Base-by-base conservation (phyloP, 306 rosid species). In the Sechiopsis laciniata region DNA sequence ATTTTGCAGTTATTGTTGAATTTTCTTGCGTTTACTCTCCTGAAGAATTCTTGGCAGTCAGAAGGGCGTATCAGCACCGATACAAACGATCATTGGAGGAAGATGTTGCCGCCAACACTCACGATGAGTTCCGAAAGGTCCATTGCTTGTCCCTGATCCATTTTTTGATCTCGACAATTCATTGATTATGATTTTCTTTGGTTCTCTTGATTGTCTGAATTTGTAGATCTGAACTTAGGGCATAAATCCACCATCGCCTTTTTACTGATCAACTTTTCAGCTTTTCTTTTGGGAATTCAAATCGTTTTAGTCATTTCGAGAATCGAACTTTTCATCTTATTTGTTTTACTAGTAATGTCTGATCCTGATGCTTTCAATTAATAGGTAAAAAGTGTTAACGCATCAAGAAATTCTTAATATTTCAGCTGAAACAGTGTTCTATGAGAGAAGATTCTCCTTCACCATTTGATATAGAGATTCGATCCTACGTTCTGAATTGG, bases 1-100 rank as follows among this genome's bases (percentile, higher is more conserved):
- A 85, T 51, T 85, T 20, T 60, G 78, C 78, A 58, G 88, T 83
- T 3, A 56, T 92, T 20, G 86, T 87, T 42, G 97, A 92, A 76
- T 74, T 90, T 19, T 68, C 95, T 6, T 56, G 84, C 71, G 77
- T 87, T 50, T 75, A 37, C 14, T 81, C 86, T 7, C 89, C 97
- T 1, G 89, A 88, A 54, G 96, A 92, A 80, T 84, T 92, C 10
- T 69, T 90, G 57, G 89, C 53, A 0, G 87, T 87, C 19, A 84
- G 90, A 62, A 81, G 87, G 12, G 95, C 97, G 12, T 90, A 94
- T 66, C 98, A 86, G 50, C 62, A 50, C 19, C 91, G 92, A 74
- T 85, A 84, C 85, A 90, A 83, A 81, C 96, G 57, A 45, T 90
- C 97, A 17, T 54, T 92, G 78, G 97, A 92, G 75, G 97, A 92